Evolutionary conservation across 768 basidiomycete species (phyloP).

Genomic region (Russula vinacea): DNA sequence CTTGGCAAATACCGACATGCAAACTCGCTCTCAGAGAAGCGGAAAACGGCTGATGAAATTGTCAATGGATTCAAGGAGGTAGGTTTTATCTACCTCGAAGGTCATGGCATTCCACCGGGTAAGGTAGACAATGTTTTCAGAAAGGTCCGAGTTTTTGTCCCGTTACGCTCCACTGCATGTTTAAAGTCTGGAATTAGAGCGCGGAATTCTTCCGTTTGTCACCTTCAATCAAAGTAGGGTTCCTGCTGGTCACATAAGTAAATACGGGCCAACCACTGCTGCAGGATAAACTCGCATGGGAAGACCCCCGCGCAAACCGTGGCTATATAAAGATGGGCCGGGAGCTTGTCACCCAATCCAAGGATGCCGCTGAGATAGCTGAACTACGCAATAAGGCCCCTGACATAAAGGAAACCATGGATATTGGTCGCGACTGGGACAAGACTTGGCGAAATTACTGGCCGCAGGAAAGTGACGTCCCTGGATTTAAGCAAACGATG

Average conservation of each 20-base stretch:
- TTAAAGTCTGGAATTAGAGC: too few species aligned
- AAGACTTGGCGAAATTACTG: constrained; percentile 74
- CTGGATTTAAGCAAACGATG: constrained; percentile 70
- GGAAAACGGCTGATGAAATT: constrained; percentile 60
- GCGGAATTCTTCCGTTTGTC: constrained; percentile 72
- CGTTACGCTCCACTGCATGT: too few species aligned
- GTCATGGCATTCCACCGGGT: constrained; percentile 63
- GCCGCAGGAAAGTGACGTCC: constrained; percentile 61
- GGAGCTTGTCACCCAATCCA: constrained; percentile 75
- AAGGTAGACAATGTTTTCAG: constrained; percentile 59
- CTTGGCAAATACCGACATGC: constrained; percentile 64
- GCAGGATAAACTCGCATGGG: constrained; percentile 69
- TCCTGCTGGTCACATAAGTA: background rate
- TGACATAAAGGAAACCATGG: constrained; percentile 83
- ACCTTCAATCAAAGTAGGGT: constrained; percentile 52
- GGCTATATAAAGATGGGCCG: constrained; percentile 80
- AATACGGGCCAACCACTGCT: background rate
- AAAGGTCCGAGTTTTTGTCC: constrained; percentile 47
- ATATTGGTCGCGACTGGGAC: constrained; percentile 86
- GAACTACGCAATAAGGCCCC: constrained; percentile 70
- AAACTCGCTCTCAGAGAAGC: constrained; percentile 52
- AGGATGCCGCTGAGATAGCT: constrained; percentile 69
- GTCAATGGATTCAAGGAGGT: constrained; percentile 76
- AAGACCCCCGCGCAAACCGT: constrained; percentile 80
- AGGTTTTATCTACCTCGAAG: constrained; percentile 75